A percentile compares a stretch with the other conserved stretches of the same genome.
Conservation (phyloP, 2,329 filamentous ascomycete genomes). For the Epichloe coenophiala region DNA sequence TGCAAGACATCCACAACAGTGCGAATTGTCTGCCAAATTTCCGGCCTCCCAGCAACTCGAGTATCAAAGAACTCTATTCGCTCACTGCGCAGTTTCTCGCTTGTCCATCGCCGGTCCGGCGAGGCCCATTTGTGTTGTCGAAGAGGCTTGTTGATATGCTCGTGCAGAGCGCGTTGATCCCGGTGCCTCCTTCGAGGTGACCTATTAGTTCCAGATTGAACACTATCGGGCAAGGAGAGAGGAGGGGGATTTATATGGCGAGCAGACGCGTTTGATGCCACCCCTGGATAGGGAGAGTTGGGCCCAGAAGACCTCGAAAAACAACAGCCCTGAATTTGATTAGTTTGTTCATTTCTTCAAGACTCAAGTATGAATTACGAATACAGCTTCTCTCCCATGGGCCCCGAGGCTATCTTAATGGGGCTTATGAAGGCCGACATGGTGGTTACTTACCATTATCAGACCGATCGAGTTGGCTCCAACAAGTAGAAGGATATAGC, state of each 20-base stretch:
- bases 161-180: conserved; percentile 32
- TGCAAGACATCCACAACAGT: conserved; percentile 56
- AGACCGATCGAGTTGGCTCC: background rate
- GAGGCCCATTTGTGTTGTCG: conserved; percentile 53
- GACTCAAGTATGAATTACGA: background rate
- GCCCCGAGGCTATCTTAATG: background rate
- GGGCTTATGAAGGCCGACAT: background rate
- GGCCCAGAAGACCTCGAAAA: conserved; percentile 38
- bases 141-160: conserved; percentile 60
- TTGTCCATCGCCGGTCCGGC: conserved; percentile 54
- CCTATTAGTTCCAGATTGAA: conserved; percentile 10
- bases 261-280: conserved; percentile 34
- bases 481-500: background rate
- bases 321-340: conserved; percentile 40
- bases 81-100: conserved; percentile 53
- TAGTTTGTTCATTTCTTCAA: background rate
- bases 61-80: conserved; percentile 84
- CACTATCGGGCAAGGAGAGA: conserved; percentile 18
- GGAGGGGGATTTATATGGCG: conserved; percentile 37
- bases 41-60: conserved; percentile 58
- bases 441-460: background rate
- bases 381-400: background rate
- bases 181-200: conserved; percentile 19
- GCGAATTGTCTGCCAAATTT: conserved; percentile 69
- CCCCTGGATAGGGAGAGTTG: conserved; percentile 40